Base-by-base conservation (phyloP, 1,139 yeast species). In the Suhomyces guaymorum region DNA sequence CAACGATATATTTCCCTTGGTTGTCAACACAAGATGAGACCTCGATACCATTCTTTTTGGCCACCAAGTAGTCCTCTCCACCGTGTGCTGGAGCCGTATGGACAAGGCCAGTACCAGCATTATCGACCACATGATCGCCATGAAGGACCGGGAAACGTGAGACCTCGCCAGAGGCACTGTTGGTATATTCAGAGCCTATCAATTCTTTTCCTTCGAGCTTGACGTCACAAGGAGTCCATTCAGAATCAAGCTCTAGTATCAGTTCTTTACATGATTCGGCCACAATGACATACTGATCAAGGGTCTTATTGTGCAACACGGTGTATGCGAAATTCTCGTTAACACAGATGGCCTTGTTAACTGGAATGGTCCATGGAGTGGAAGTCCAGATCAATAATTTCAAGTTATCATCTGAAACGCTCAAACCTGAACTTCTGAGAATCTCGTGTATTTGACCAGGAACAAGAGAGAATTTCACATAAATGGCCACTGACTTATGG, bases 81-180 rank as follows among this genome's bases (percentile, higher is more conserved):
- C 99, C 99, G 57, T 92, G 98, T 0, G 97, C 97, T 2, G 98
- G 97, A 0, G 98, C 97, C 12, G 89, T 86, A 53, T 92, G 99
- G 1, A 92, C 99, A 11, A 94, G 63, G 2, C 98, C 99, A 0
- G 98, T 88, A 60, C 99, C 99, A 0, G 95, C 80, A 2, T 74
- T 51, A 33, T 77, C 75, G 1, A 89, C 80, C 9, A 94, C 97
- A 60, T 90, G 96, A 33, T 74, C 78, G 3, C 95, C 97, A 40
- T 79, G 81, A 2, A 90, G 49, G 4, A 94, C 66, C 0, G 95
- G 95, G 22, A 29, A 36, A 43, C 70, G 74, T 1, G 49, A 46
- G 1, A 52, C 43, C 4, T 63, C 62, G 4, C 61, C 43, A n/a
- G 71, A 51, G 3, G 85, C 63, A 2, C 87, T 85, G 46, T 83